A percentile compares a stretch with the other conserved stretches of the same genome.
These are phyloP conservation scores for Oxalis stricta DNA, from an alignment of 441 rosid genomes.

Conservation along the genomic window DNA sequence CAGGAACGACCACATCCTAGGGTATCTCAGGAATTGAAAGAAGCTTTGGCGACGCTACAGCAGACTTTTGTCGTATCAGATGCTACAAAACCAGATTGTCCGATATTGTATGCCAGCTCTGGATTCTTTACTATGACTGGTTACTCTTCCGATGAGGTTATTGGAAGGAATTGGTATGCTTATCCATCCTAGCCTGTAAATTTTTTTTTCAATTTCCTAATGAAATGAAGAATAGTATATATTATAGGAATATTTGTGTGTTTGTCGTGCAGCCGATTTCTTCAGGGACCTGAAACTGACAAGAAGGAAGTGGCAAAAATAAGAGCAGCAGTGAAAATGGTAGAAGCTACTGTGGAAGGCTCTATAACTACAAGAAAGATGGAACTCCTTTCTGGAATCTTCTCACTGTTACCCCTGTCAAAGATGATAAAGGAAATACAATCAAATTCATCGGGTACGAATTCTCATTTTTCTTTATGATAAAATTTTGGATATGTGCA, in stretches of 20 bases:
- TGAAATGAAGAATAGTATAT: too few species aligned
- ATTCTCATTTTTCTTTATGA: background rate
- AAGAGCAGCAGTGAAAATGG: conserved; percentile 58
- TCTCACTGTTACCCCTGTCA: conserved; percentile 80
- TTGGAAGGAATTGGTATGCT: conserved; percentile 80
- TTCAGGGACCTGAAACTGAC: conserved; percentile 88
- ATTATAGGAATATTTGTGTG: background rate
- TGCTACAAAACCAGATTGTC: conserved; percentile 75
- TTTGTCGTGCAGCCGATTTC: conserved; percentile 62
- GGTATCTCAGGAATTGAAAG: conserved; percentile 78
- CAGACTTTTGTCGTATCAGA: conserved; percentile 94
- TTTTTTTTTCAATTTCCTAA: too few species aligned
- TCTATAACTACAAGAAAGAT: conserved; percentile 84
- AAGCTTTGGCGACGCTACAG: conserved; percentile 73
- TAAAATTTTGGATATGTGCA: too few species aligned
- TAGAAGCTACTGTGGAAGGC: conserved; percentile 68
- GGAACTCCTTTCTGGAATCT: conserved; percentile 95
- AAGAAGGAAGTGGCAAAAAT: conserved; percentile 56
- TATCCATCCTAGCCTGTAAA: too few species aligned
- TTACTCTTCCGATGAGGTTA: conserved; percentile 59
- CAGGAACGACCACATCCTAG: conserved; percentile 49
- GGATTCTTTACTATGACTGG: conserved; percentile 93
- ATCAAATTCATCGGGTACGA: conserved; percentile 87
- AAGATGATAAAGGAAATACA: conserved; percentile 59
- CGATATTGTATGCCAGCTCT: conserved; percentile 82